Base-by-base conservation (phyloP, 2,329 filamentous ascomycete genomes). In the Paracamarosporium sp. region DNA sequence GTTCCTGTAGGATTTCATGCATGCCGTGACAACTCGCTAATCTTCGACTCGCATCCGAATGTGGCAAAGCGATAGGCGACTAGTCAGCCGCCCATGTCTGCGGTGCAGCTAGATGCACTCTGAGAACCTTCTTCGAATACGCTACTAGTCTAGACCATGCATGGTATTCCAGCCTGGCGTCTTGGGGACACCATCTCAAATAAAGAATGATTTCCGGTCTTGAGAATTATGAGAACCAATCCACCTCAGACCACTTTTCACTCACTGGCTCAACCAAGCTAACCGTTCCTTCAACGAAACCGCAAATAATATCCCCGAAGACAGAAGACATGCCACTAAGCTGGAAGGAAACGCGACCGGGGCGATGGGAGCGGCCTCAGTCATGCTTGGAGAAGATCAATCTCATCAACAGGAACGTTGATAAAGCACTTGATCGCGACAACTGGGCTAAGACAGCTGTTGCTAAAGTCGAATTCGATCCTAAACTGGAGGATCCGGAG, bases 381-480 rank as follows among this genome's bases (percentile, higher is more conserved):
- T 66, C 57, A 12, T 64, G 61, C 51, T 52, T 69, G 15, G 66
- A 69, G 55, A 68, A 59, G 55, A 62, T 68, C 45, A 64, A 62
- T 35, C 57, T 66, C 12, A 51, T 68, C 38, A 69, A 65, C 30
- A 59, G 66, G 28, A 69, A 69, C 31, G 65, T 69, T 17, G 59
- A 62, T 25, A 69, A 68, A 46, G 66, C 66, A n/a, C 53, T 62
- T 15, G 66, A 67, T 24, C 60, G 62, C 36, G 66, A 69, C 45
- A 66, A 69, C 41, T 69, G 66, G 66, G 66, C 65, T 17, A 69
- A 68, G 43, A 68, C 60, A 6, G 66, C 64, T 13, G 63, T 68
- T 31, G 65, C 65, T 17, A 69, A 66, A 44, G 65, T 69, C 36
- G 59, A 62, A 33, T 69, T 69, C 47, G 43, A 64, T 40, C 63